Evolutionary conservation across 768 basidiomycete genomes (phyloP).

Genomic region (Multifurca ochricompacta): DNA sequence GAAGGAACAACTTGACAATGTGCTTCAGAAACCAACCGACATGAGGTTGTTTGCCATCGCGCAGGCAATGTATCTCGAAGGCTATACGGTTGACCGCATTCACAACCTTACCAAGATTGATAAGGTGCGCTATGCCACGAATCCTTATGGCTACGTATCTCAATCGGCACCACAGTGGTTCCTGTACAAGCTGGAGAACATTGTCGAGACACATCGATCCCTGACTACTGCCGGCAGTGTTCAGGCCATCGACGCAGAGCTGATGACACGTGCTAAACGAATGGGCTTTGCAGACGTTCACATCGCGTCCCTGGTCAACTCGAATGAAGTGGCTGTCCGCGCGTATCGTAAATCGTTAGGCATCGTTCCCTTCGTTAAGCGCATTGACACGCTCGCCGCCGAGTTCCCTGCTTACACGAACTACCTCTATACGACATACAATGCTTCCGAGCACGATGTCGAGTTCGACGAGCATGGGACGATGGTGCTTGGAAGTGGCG

Average conservation of each 20-base stretch:
- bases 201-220: slow-evolving; percentile 77
- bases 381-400: slow-evolving; percentile 97
- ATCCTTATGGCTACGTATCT: neutral
- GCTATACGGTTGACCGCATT: slow-evolving; percentile 81
- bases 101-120: slow-evolving; percentile 98
- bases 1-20: slow-evolving; percentile 68
- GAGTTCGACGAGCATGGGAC: slow-evolving; percentile 94
- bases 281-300: slow-evolving; percentile 95
- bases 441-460: slow-evolving; percentile 92
- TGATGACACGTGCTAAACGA: slow-evolving; percentile 82
- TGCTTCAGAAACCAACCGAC: slow-evolving; percentile 81
- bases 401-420: slow-evolving; percentile 99
- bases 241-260: slow-evolving; percentile 58
- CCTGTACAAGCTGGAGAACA: slow-evolving; percentile 98
- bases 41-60: slow-evolving; percentile 96
- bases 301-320: slow-evolving; percentile 72
- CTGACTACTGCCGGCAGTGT: slow-evolving; percentile 66
- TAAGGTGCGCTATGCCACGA: slow-evolving; percentile 47
- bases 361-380: slow-evolving; percentile 96
- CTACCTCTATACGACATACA: slow-evolving; percentile 99
- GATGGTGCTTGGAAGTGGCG: slow-evolving; percentile 98
- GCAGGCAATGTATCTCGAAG: slow-evolving; percentile 92
- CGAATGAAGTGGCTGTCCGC: slow-evolving; percentile 73
- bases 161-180: slow-evolving; percentile 61
- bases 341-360: slow-evolving; percentile 77